Evolutionary conservation across 148 eudicot species (phyloP), one percentile per base, ranked within the genome.

Genomic region (Chenopodium suecicum): DNA sequence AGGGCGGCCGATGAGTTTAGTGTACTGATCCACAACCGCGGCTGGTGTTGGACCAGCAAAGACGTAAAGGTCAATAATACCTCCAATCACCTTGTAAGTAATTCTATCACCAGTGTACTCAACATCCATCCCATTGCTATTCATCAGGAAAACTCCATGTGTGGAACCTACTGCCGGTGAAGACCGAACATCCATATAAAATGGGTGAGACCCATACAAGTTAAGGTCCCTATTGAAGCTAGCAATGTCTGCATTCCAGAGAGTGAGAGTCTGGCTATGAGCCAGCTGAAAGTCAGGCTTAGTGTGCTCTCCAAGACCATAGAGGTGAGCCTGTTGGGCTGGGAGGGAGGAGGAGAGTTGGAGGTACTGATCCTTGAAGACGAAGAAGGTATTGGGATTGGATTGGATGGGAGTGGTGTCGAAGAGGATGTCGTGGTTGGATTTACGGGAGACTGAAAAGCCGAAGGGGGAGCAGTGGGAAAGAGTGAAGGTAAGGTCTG

Each of bases 401-500:
- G 81, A 54, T 2, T 78, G 31, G 47, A 48, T 56, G 2, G 88
- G 83, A 4, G 81, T 31, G 75, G 91, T 25, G 83, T 82, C 60
- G 82, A 89, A 88, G 82, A 89, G 90, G 77, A 84, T 66, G 73
- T 91, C 91, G 31, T 74, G 75, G 83, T 91, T 83, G 87, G 95
- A 90, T 81, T 85, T 86, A 27, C 92, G 91, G 78, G 80, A 29
- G 78, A 95, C 69, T 79, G 94, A 29, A 92, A 93, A 93, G 73
- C 88, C 86, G 77, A 93, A 93, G 17, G 93, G 92, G 52, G 88
- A 87, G 81, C 93, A 88, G 86, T 83, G 78, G 85, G 82, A 82
- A 86, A 93, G 94, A 75, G 91, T 81, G 91, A 95, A 95, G 23
- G 73, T 73, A 70, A 93, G 89, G 89, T 91, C 92, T 11, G 94